Percentiles rank a stretch among this genome's conserved stretches.
phyloP scores from a whole-genome alignment of 2,329 filamentous ascomycete species.

The Monilinia vaccinii-corymbosi region DNA sequence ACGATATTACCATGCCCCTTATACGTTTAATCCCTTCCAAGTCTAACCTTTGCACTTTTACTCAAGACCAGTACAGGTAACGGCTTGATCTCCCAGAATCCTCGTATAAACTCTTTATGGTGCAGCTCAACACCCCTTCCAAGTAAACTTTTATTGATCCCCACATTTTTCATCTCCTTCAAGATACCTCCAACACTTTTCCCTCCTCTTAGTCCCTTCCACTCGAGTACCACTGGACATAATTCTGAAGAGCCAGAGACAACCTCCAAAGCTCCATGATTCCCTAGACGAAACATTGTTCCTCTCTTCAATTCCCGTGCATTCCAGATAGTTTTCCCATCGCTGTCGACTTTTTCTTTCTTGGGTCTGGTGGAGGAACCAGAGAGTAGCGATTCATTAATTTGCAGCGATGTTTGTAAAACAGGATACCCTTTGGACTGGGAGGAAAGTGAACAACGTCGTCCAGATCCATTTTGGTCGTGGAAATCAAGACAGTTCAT shows the following conservation, averaged over 20 bases:
- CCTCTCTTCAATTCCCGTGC: background rate
- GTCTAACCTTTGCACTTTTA: constrained; percentile 3
- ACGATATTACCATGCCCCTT: background rate
- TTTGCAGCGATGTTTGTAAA: background rate
- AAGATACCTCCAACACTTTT: background rate
- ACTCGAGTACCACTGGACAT: background rate
- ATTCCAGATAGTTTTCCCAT: background rate
- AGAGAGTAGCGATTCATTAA: constrained; percentile 2
- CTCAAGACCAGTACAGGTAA: constrained; percentile 11
- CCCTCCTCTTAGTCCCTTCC: background rate
- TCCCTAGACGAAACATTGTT: background rate
- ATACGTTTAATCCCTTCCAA: background rate
- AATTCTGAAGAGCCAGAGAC: background rate
- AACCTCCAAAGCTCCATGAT: background rate
- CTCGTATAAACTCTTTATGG: constrained; percentile 12
- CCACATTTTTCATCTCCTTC: constrained; percentile 11
- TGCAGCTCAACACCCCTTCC: constrained; percentile 3
- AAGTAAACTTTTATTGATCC: constrained; percentile 5
- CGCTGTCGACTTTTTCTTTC: background rate
- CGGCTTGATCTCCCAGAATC: constrained; percentile 6
- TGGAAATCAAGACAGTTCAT: constrained; percentile 13
- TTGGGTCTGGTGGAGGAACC: background rate
- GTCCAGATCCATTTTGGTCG: constrained; percentile 5
- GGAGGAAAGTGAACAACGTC: background rate
- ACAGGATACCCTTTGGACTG: background rate